Evolutionary conservation across 345 rosid genomes (phyloP), one percentile per base, ranked within the genome.

Genomic region (Salix arbutifolia): DNA sequence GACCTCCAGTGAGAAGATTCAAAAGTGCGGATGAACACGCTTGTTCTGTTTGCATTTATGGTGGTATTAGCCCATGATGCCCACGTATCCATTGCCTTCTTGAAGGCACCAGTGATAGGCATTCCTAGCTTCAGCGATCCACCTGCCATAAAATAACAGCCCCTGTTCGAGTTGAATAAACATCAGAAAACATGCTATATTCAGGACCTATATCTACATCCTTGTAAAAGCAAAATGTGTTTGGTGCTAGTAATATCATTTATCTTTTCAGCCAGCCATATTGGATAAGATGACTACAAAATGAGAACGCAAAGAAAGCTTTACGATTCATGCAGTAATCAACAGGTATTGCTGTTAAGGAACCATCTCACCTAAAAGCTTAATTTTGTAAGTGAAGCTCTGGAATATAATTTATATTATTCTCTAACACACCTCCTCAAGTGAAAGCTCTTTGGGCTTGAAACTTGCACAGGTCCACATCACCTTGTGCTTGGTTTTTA

Each of bases 1-100:
- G 37, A 90, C 96, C 88, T 88, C 93, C 96, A 91, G 74, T 91
- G 96, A 17, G 93, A 86, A 58, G 92, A 72, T 80, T 91, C 96
- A 28, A 91, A 91, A 11, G 92, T 91, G 75, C 96, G 90, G 80
- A 91, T 88, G 70, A 81, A 81, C 11, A 81, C 68, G 6, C 65
- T 76, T 73, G 84, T 81, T 67, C 62, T 81, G 33, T 69, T 81
- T 50, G 75, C 65, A 73, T 81, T 81, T 70, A 81, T 67, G 35
- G 40, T 33, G 16, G 74, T 56, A 35, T 77, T 77, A 61, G 77
- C 78, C 84, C 84, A 81, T 58, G 80, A 76, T 23, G 75, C 84
- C 84, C 84, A 81, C 13, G 84, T 76, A 25, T 69, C 19, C 38
- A 81, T 69, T 62, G 84, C 74, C 37, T 44, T 73, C 76, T 31